Conservation (phyloP, 2,329 filamentous ascomycete species). For the Colletotrichum sp. region DNA sequence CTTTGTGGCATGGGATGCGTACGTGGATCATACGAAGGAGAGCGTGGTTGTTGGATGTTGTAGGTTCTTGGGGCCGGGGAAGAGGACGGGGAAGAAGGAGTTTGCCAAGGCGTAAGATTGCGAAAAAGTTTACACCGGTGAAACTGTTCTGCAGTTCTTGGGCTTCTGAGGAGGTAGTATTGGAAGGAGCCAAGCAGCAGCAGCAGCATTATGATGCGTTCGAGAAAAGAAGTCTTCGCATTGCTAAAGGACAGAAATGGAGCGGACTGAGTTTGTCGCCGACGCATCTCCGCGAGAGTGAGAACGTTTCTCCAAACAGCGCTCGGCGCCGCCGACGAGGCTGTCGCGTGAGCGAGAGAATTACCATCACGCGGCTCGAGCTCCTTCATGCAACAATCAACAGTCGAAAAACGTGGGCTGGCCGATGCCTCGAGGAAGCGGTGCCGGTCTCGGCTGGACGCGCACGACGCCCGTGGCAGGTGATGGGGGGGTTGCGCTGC, state of each 20-base stretch:
- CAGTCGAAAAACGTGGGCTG: background rate
- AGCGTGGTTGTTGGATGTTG: background rate
- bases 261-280: background rate
- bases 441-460: background rate
- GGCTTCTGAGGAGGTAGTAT: background rate
- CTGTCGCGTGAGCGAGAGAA: background rate
- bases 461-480: background rate
- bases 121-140: background rate
- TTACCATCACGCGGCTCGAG: background rate
- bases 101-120: background rate
- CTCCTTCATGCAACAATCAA: background rate
- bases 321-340: background rate
- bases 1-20: background rate
- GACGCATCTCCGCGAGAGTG: background rate
- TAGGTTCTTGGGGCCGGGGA: background rate
- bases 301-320: background rate
- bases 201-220: background rate
- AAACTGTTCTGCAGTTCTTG: background rate
- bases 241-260: background rate
- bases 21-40: background rate
- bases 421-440: background rate
- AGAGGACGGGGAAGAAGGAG: background rate
- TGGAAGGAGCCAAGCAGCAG: background rate
- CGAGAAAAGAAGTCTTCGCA: fast-evolving
- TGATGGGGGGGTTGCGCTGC: background rate